phyloP scores from a whole-genome alignment of 768 basidiomycete species.

The Boletus patriciae region DNA sequence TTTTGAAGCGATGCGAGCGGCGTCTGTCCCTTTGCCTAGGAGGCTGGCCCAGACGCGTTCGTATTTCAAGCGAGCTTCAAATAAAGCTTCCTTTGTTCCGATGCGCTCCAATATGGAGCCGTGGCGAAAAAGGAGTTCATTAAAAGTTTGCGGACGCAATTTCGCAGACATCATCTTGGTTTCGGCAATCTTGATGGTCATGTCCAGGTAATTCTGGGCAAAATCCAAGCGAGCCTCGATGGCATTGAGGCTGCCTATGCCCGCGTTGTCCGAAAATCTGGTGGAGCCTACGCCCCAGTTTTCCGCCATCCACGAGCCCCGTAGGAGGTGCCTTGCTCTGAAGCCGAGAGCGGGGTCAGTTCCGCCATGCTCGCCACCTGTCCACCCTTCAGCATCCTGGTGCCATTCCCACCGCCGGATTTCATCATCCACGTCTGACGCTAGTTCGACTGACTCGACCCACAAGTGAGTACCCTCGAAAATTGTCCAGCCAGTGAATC shows the following conservation, averaged over 20 bases:
- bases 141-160: conserved; percentile 50
- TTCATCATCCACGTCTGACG: conserved; percentile 50
- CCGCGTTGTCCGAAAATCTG: conserved; percentile 35
- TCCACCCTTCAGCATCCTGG: conserved; percentile 60
- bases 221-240: conserved; percentile 56
- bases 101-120: conserved; percentile 61
- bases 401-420: conserved; percentile 67
- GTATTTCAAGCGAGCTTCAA: conserved; percentile 56
- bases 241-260: conserved; percentile 40
- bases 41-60: conserved; percentile 56
- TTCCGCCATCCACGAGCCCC: conserved; percentile 71
- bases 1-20: conserved; percentile 60
- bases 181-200: conserved; percentile 49
- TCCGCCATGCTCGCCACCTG: conserved; percentile 56
- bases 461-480: conserved; percentile 61
- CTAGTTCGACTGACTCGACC: conserved; percentile 58
- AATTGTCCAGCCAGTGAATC: conserved; percentile 44
- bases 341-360: conserved; percentile 73
- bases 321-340: conserved; percentile 57
- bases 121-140: conserved; percentile 55
- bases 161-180: conserved; percentile 37
- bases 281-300: conserved; percentile 59
- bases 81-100: conserved; percentile 48
- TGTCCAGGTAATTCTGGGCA: conserved; percentile 53
- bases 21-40: conserved; percentile 39